These are phyloP conservation scores for Xylaria palmicola DNA, from an alignment of 495 filamentous ascomycete species.

Conservation along the genomic window DNA sequence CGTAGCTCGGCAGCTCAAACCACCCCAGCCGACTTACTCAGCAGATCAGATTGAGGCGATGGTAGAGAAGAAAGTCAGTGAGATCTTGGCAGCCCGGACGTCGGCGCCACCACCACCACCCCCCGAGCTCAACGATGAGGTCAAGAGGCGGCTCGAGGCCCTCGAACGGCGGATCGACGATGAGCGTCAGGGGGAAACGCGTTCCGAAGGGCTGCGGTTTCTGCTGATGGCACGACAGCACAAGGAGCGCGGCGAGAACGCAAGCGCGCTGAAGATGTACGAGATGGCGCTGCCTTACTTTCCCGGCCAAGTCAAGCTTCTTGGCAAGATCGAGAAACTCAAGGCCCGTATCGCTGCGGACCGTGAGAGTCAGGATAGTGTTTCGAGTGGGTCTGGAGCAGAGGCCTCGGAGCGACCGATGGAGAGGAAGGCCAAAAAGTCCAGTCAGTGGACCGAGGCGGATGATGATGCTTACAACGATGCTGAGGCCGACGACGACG, in stretches of 20 bases:
- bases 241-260: conserved; percentile 74
- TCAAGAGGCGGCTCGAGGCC: conserved; percentile 76
- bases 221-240: conserved; percentile 91
- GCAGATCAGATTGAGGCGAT: conserved; percentile 84
- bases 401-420: background rate
- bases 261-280: conserved; percentile 80
- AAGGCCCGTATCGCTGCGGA: conserved; percentile 57
- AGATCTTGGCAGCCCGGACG: conserved; percentile 73
- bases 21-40: conserved; percentile 51
- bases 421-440: conserved; percentile 22
- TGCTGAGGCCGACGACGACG: conserved; percentile 49
- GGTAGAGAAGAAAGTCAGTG: conserved; percentile 86
- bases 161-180: conserved; percentile 81
- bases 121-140: conserved; percentile 66
- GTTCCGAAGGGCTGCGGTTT: conserved; percentile 78
- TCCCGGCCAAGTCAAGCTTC: conserved; percentile 79
- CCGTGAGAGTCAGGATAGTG: conserved; percentile 26
- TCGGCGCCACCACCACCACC: conserved; percentile 44
- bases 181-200: conserved; percentile 63
- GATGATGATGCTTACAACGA: conserved; percentile 35
- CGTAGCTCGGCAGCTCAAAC: conserved; percentile 39
- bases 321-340: conserved; percentile 70
- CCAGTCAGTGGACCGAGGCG: background rate
- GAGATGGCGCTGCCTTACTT: conserved; percentile 81
- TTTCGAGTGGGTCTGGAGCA: background rate